Conservation (phyloP, 192 early-diverging fungal genomes). For the Podila verticillata region DNA sequence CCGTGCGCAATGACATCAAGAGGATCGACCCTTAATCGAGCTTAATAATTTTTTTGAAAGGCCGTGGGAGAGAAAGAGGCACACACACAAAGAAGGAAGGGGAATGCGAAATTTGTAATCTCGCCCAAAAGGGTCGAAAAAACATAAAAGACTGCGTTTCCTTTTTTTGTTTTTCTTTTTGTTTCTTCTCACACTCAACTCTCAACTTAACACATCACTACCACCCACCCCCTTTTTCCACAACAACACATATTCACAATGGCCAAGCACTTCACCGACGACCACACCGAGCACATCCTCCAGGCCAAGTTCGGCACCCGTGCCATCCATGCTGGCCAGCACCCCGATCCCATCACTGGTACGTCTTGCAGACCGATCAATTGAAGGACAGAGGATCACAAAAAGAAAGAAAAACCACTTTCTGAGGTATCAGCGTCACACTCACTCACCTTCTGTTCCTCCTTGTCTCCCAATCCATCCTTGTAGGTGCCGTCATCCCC, state of each 20-base stretch:
- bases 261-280: slow-evolving; percentile 44
- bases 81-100: too few relatives aligned
- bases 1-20: too few relatives aligned
- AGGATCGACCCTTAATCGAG: too few relatives aligned
- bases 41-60: too few relatives aligned
- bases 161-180: not conserved
- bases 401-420: too few relatives aligned
- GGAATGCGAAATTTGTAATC: too few relatives aligned
- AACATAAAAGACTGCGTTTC: not conserved
- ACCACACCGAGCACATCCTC: slow-evolving; percentile 46
- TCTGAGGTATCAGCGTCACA: too few relatives aligned
- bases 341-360: slow-evolving; percentile 90
- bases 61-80: too few relatives aligned
- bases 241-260: slow-evolving; percentile 18
- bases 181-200: not conserved
- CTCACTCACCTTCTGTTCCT: not conserved
- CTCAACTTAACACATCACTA: not conserved
- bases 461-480: not conserved
- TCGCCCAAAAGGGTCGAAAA: too few relatives aligned
- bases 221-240: not conserved
- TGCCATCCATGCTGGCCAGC: slow-evolving; percentile 93
- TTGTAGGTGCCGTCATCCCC: slow-evolving; percentile 89
- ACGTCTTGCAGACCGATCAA: not conserved
- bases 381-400: too few relatives aligned
- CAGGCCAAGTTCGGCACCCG: slow-evolving; percentile 81